Base-by-base conservation (phyloP, 1,284 basidiomycete species). In the Pterula multifida region DNA sequence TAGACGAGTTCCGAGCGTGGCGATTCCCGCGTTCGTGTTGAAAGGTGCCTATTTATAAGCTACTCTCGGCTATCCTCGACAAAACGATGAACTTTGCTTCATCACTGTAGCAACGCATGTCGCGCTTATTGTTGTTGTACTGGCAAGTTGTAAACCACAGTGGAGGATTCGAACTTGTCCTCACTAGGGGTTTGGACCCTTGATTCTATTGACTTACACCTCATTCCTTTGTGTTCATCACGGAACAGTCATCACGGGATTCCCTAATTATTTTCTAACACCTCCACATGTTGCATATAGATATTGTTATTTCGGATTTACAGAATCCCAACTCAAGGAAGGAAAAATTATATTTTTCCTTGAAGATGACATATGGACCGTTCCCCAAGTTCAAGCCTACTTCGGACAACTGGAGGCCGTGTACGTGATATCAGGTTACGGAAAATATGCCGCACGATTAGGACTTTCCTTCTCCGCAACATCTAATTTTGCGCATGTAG, bases 391-490 rank as follows among this genome's bases (percentile, higher is more conserved):
- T 3, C 52, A 57, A 11, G 50, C 54, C 6, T 15, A 52, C 19
- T 55, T 61, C 36, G 56, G 56, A 1, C 51, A 58, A n/a, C 45
- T 63, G 2, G 48, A 48, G 24, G 23, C 47, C 1, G 60, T 63
- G 0, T 60, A 55, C 28, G 28, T 45, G 2, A 36, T 49, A 17
- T 45, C 35, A 23, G 60, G 61, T 1, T 55, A 55, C 21, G 61
- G 61, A 0, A 63, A 61, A 51, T 63, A 59, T 36, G 50, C 55
- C 2, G 61, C 61, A 22, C 50, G 61, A 17, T 24, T 61, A 2
- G 57, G 57, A 2, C 49, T 63, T 17, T 58, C 57, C 0, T 63
- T 63, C 51, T 61, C 61, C 0, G 56, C 58, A 1, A 60, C 61
- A 0, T 35, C 48, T 11, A 39, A 50, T 15, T 6, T 49, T 54